These are phyloP conservation scores for Strobilomyces confusus DNA, from an alignment of 768 basidiomycete species.

Conservation along the genomic window DNA sequence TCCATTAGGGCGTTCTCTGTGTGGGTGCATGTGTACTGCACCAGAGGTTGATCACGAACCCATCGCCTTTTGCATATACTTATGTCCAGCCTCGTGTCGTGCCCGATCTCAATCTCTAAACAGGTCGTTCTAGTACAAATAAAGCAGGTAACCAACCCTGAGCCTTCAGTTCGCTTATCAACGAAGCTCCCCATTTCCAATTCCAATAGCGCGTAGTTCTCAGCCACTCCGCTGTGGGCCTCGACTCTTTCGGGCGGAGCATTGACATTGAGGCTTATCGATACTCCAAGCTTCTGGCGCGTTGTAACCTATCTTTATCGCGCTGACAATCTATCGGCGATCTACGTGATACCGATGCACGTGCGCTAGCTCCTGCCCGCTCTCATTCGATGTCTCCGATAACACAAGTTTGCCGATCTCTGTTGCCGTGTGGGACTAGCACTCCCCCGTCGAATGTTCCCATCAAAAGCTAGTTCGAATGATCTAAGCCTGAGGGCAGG, in stretches of 20 bases:
- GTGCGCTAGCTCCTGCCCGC: background rate
- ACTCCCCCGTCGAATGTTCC: background rate
- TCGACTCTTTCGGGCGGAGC: conserved; percentile 6
- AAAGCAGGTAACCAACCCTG: too few relatives aligned
- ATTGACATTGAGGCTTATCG: conserved; percentile 12
- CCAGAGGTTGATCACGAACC: background rate
- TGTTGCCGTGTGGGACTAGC: background rate
- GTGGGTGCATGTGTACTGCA: background rate
- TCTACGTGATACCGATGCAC: background rate
- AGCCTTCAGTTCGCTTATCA: background rate
- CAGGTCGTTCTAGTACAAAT: background rate
- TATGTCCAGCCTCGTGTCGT: background rate
- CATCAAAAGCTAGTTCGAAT: background rate
- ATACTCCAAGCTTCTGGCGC: background rate
- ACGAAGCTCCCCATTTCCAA: background rate
- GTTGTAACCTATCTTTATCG: background rate
- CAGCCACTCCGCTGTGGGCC: background rate
- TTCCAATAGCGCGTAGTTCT: background rate
- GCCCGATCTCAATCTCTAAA: background rate
- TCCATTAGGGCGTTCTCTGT: background rate
- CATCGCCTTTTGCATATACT: background rate
- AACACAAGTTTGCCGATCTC: background rate
- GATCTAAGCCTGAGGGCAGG: background rate
- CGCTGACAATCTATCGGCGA: background rate
- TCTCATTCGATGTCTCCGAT: background rate